Evolutionary conservation across 371 early-diverging fungal species (phyloP).

Genomic region (Mortierella sp.): DNA sequence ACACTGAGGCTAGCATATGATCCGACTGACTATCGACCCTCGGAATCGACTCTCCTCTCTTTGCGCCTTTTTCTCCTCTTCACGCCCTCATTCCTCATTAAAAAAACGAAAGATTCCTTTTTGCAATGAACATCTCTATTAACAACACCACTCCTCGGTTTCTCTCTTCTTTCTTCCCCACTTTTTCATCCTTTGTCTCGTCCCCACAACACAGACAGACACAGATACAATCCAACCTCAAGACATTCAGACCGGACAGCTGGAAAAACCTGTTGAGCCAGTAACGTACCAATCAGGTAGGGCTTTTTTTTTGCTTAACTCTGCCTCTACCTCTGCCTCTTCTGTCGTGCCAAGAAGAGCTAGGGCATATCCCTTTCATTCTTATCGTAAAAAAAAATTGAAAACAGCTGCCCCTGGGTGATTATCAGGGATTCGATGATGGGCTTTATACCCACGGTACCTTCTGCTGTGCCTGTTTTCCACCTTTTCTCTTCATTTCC

Average conservation of each 20-base stretch:
- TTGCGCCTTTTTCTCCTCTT: background rate
- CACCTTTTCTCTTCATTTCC: background rate
- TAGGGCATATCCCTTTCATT: background rate
- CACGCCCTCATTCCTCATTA: background rate
- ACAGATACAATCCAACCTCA: background rate
- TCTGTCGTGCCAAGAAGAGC: background rate
- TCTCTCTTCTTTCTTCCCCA: background rate
- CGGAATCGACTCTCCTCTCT: background rate
- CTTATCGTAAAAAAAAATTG: background rate
- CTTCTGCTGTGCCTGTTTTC: constrained; percentile 1
- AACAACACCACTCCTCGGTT: background rate
- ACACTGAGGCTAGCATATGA: background rate
- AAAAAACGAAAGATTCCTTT: background rate
- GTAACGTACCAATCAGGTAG: background rate
- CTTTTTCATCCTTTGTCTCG: background rate
- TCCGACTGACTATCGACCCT: background rate
- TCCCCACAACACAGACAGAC: background rate
- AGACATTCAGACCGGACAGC: background rate
- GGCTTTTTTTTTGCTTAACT: background rate
- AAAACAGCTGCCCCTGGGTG: background rate
- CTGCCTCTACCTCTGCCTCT: background rate
- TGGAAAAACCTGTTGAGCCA: constrained; percentile 7
- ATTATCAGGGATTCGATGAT: no score
- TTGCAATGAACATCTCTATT: background rate
- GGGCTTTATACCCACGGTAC: background rate